Conservation (phyloP, 768 basidiomycete species). For the Lactifluus rugatus region DNA sequence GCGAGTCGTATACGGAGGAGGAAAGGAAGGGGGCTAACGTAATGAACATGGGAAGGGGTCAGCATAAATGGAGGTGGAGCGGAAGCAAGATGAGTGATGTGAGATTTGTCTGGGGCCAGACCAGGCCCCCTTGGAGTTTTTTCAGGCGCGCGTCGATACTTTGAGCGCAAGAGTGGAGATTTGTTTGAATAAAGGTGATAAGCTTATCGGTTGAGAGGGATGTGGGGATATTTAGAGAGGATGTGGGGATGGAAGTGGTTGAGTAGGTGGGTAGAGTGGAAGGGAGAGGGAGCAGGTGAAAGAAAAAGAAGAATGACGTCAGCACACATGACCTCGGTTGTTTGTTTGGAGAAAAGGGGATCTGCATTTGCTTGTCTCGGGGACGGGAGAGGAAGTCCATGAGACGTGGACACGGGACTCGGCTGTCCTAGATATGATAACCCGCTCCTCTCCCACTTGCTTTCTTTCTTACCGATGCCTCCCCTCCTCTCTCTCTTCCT, state of each 20-base stretch:
- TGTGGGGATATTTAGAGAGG: background rate
- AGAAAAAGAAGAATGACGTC: background rate
- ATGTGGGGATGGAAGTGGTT: background rate
- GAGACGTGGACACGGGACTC: background rate
- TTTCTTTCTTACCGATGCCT: background rate
- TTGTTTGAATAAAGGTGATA: background rate
- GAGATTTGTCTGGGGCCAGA: background rate
- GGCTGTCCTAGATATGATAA: constrained; percentile 12
- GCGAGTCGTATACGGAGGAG: constrained; percentile 6
- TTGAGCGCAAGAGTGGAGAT: background rate
- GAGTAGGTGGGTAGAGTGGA: background rate
- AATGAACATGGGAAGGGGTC: constrained; percentile 14
- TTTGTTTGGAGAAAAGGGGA: background rate
- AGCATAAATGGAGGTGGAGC: constrained; percentile 9
- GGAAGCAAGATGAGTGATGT: background rate
- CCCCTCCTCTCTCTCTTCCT: background rate
- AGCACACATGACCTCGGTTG: background rate
- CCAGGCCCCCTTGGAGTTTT: background rate
- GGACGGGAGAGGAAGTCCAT: background rate
- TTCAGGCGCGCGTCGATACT: background rate
- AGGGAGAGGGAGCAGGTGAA: too few species aligned
- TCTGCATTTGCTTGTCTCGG: background rate
- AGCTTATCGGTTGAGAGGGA: background rate
- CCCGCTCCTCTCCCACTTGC: background rate
- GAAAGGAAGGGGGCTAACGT: constrained; percentile 12